Evolutionary conservation across 78 protist species (phyloP), one percentile per base, ranked within the genome.

Genomic region (Monosiga brevicollis): DNA sequence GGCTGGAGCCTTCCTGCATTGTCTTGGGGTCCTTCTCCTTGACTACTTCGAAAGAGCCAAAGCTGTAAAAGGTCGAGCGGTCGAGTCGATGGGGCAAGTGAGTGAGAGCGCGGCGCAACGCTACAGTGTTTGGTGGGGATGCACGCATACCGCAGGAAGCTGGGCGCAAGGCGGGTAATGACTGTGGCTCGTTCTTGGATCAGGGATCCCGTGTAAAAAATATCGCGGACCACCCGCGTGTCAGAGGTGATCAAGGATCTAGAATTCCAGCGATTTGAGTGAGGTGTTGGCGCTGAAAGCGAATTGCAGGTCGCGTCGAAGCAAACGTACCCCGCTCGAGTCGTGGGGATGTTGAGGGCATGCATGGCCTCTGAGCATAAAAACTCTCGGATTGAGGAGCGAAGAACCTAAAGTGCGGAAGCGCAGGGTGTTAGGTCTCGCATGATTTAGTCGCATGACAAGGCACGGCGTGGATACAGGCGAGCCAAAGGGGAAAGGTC

Each of bases 341-440:
- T 55, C 71, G 71, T 55, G 9, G 94, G 91, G 0, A 92, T 73
- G 24, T 88, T 88, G 49, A 94, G 81, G 38, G 40, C 73, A 37
- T 35, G 49, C 95, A 94, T 91, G 32, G 90, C 92, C 76, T 93
- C 94, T 26, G 86, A 62, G 39, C 84, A 86, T 24, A 91, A 72
- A 82, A 80, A 94, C 91, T 94, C 96, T 10, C 96, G 88, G 25
- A 94, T 42, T 38, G 89, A 76, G 41, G 93, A 88, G n/a, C 96
- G 89, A 42, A 94, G 82, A 43, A 94, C 95, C 34, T 86, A 85
- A 34, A 92, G 83, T 15, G 93, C 93, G 72, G 88, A 92, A 36
- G 82, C n/a, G n/a, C n/a, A n/a, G n/a, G n/a, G n/a, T n/a, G n/a
- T n/a, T n/a, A n/a, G n/a, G n/a, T n/a, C n/a, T n/a, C n/a, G n/a